These are phyloP conservation scores for Myxozyma monticola DNA, from an alignment of 805 yeast genomes.

Conservation along the genomic window DNA sequence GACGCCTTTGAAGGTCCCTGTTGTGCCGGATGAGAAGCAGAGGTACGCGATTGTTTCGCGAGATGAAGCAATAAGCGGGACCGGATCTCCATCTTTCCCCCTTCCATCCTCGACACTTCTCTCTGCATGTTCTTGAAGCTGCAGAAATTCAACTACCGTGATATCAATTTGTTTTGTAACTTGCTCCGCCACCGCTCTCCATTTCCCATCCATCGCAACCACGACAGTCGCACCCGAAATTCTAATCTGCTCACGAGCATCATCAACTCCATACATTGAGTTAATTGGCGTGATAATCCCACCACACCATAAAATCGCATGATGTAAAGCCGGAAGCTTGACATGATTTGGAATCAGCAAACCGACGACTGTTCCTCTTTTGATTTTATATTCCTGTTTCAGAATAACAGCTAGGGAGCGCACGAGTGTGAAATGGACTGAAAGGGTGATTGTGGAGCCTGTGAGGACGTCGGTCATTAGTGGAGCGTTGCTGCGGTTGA, in stretches of 20 bases:
- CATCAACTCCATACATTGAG: constrained; percentile 4
- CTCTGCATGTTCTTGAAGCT: too few species aligned
- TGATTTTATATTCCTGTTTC: constrained; percentile 27
- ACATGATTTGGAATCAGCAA: constrained; percentile 37
- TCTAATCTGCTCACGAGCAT: constrained; percentile 11
- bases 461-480: constrained; percentile 12
- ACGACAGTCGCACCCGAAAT: constrained; percentile 8
- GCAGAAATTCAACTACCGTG: too few species aligned
- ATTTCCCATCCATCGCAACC: constrained; percentile 11
- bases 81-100: constrained; percentile 11
- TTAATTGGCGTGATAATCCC: constrained; percentile 16
- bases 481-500: constrained; percentile 3
- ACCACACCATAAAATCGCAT: constrained; percentile 22
- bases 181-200: constrained; percentile 6
- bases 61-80: constrained; percentile 8
- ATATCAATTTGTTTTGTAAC: too few species aligned
- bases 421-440: constrained; percentile 9
- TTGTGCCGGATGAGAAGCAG: constrained; percentile 38
- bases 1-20: constrained; percentile 80
- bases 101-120: too few species aligned
- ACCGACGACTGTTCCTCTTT: constrained; percentile 37
- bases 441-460: constrained; percentile 11
- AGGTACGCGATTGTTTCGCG: constrained; percentile 33
- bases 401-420: constrained; percentile 21
- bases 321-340: constrained; percentile 36